Evolutionary conservation across 2,329 filamentous ascomycete genomes (phyloP), one percentile per base, ranked within the genome.

Genomic region (Colletotrichum nymphaeae): DNA sequence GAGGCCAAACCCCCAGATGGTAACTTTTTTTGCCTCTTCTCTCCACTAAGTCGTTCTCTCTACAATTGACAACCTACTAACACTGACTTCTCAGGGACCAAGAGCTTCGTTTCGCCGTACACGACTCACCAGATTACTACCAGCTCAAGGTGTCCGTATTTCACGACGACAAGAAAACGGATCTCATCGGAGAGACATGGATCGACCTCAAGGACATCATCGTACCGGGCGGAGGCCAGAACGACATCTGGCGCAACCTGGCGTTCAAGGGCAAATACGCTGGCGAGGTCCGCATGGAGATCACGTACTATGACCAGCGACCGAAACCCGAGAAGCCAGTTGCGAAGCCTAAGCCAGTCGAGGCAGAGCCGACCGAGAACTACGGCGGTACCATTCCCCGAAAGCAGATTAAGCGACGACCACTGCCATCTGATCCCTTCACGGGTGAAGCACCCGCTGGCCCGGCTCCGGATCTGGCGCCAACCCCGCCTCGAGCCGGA

Each of bases 121-220:
- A 98, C 88, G 95, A 98, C 80, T 98, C 95, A 19, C 93, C 95
- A 22, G 97, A 99, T 84, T 99, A 99, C 86, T 95, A 95, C 84
- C 94, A 95, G 81, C 89, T 99, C 70, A 99, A 99, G 82, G 89
- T 98, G 19, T 98, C 96, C 3, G 91, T 98, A 6, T 99, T 99
- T 86, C 98, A 98, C 81, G 97, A 99, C 79, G 97, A 99, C 84
- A 98, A 98, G 86, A 97, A 93, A 86, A 98, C 96, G 0, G 97
- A 99, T 77, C 84, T 99, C 76, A 98, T 99, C 78, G 97, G 97
- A 76, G 97, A 99, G 83, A 92, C 94, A 7, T 98, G 94, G 93
- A 90, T 98, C 72, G 93, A 94, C 79, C 87, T 99, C 73, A 91
- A 92, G 77, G 89, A 91, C 77, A 93, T 99, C 78, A 90, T 99